Base-by-base conservation (phyloP, 352 stramenopile species). In the Pythium sukuiense region DNA sequence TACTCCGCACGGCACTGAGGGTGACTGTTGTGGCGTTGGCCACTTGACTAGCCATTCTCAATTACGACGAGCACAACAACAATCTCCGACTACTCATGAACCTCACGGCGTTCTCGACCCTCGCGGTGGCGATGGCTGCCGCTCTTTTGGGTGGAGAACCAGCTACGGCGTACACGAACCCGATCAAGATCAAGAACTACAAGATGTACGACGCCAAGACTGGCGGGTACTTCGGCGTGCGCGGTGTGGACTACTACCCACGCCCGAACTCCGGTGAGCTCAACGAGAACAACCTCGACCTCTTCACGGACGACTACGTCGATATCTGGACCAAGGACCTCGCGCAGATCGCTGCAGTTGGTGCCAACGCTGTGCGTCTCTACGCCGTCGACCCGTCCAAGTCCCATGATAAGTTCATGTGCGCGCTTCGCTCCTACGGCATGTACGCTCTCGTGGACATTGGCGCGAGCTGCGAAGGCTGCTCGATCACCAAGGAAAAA, bases 371-470 rank as follows among this genome's bases (percentile, higher is more conserved):
- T 14, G 71, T 97, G 27, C 82, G 88, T 0, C 32, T 97, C 6
- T 96, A 97, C 60, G 81, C 85, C 3, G 87, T 97, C 0, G 80
- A 97, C 60, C 85, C 88, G 18, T 77, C 71, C n/a, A 73, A 93
- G 66, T 89, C 79, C 13, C 89, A 97, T 63, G 81, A 92, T 74
- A 77, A 76, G 55, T 96, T 97, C 69, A 96, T 97, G 89, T 95
- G 85, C 61, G 85, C 87, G 2, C 49, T 96, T n/a, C 70, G 80
- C 1, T 39, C 76, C 18, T 67, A 82, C 5, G 88, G 87, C 16
- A 96, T 97, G 67, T 91, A 93, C 61, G 85, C 77, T 24, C 74
- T 92, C 39, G 66, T 93, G 14, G 85, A 91, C 59, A 68, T 92
- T 26, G 82, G 60, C 45, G 76, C 72, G 16, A 88, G 63, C 55